Evolutionary conservation across 495 filamentous ascomycete species (phyloP), one percentile per base, ranked within the genome.

Genomic region (Friedmanniomyces simplex): DNA sequence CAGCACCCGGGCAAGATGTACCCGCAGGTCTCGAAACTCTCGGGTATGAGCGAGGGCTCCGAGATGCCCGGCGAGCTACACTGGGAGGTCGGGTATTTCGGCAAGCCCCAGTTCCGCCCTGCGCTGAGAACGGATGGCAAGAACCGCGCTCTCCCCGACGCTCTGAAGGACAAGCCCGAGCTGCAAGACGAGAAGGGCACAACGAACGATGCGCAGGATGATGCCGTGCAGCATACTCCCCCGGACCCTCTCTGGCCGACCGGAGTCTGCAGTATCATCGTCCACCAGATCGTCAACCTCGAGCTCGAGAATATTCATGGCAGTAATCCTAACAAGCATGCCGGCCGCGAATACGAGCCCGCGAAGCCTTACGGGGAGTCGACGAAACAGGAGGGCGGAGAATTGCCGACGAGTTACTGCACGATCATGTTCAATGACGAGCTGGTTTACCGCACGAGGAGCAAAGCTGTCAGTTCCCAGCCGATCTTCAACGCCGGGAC

Each of bases 401-500:
- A 83, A 39, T 71, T 97, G 36, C 91, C 91, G 6, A 93, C 83
- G 58, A 83, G 85, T 51, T 97, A 97, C 71, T 96, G 91, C 72
- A 95, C 89, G 28, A 89, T 97, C 53, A 70, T 89, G 22, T 76
- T 86, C 66, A 96, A 96, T 64, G 91, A 97, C 67, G 82, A 94
- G 70, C 70, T 96, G 66, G 88, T 91, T 50, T 97, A 96, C 73
- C 86, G 89, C 60, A 97, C 91, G 30, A 82, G 91, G 62, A 76
- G 86, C 21, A 96, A 97, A 72, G 89, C 88, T 25, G 83, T 95
- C 13, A 94, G 87, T 60, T 91, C 86, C 46, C 90, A 91, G 70
- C 91, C 91, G 11, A 96, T 96, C 60, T 97, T 95, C 75, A 95
- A 96, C 63, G 91, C 91, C 14, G 91, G 91, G 36, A 95, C 90